phyloP scores from a whole-genome alignment of 805 yeast species.

The Martiniozyma abietophila region DNA sequence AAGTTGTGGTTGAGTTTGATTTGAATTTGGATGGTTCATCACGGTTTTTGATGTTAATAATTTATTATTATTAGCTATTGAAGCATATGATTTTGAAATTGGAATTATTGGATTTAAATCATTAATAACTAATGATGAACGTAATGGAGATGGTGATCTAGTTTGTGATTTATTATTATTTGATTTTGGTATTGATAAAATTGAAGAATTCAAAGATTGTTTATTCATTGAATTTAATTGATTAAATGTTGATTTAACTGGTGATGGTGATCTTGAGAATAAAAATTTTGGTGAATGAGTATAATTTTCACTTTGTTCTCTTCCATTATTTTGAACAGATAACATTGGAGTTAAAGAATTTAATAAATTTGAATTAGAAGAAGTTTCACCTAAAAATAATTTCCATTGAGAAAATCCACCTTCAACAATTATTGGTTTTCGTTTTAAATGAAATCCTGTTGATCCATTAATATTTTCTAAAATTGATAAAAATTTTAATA shows the following conservation, averaged over 20 bases:
- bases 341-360: neutral
- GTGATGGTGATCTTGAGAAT: constrained; percentile 9
- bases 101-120: constrained; percentile 5
- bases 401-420: constrained; percentile 65
- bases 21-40: too few species aligned
- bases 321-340: neutral
- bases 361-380: neutral
- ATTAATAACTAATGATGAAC: too few species aligned
- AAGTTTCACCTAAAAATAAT: constrained; percentile 10
- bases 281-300: constrained; percentile 4
- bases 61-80: too few species aligned
- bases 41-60: too few species aligned
- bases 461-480: constrained; percentile 31
- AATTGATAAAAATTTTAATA: constrained; percentile 28
- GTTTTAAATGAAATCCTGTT: constrained; percentile 25
- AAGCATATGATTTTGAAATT: constrained; percentile 11
- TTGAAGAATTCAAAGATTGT: too few species aligned
- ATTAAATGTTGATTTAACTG: neutral
- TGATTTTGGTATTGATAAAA: neutral
- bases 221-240: neutral
- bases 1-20: constrained; percentile 6
- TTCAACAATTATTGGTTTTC: constrained; percentile 35
- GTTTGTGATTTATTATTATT: neutral
- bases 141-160: constrained; percentile 2
- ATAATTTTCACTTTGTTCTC: constrained; percentile 1